Percentiles rank a stretch among this genome's conserved stretches.
phyloP scores from a whole-genome alignment of 306 rosid species.

The Erythrophleum fordii region DNA sequence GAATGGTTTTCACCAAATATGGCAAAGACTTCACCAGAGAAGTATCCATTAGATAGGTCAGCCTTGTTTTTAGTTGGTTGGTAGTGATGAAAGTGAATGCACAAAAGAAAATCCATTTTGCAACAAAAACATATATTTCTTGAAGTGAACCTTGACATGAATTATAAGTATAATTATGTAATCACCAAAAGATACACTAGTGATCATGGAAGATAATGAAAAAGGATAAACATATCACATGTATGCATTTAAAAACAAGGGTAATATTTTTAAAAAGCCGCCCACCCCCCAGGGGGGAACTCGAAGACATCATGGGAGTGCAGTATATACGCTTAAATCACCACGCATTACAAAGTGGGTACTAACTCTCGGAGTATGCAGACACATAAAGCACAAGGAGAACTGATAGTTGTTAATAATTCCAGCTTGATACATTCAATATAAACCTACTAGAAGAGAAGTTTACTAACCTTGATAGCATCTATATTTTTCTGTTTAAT shows the following conservation, averaged over 20 bases:
- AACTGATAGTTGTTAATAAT: conserved; percentile 14
- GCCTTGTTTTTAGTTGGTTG: conserved; percentile 14
- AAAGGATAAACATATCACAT: conserved; percentile 6
- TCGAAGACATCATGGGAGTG: conserved; percentile 26
- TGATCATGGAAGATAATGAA: conserved; percentile 5
- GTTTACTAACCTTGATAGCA: conserved; percentile 89
- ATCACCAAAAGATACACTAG: background rate
- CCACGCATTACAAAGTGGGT: conserved; percentile 29
- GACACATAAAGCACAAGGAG: conserved; percentile 17
- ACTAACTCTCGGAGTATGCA: conserved; percentile 3
- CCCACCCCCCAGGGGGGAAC: too few relatives aligned
- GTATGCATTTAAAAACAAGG: conserved; percentile 4
- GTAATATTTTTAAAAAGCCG: too few relatives aligned
- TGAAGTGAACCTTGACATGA: background rate
- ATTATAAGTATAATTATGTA: background rate
- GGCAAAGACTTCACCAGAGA: conserved; percentile 8
- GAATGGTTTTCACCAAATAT: conserved; percentile 33
- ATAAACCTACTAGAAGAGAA: conserved; percentile 37
- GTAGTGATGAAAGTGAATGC: conserved; percentile 3
- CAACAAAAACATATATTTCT: background rate
- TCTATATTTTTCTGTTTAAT: conserved; percentile 93
- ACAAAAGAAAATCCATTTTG: conserved; percentile 4
- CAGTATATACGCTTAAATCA: conserved; percentile 23
- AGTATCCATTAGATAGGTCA: conserved; percentile 5
- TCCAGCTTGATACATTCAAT: conserved; percentile 15